Base-by-base conservation (phyloP, 345 rosid genomes). In the Angophora floribunda region DNA sequence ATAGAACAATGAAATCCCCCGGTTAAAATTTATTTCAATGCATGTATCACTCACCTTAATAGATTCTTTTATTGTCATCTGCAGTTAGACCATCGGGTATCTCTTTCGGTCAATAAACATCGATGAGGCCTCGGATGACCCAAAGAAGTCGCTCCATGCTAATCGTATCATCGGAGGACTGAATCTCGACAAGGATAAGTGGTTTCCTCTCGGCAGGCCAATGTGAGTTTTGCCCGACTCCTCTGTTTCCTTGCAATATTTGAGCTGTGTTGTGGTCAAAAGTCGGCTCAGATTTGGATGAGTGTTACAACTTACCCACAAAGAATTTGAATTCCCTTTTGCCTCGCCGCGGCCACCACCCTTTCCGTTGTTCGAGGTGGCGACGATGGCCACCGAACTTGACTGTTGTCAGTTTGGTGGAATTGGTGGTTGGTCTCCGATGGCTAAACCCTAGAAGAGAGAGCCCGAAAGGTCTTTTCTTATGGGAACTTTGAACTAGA, bases 221-320 rank as follows among this genome's bases (percentile, higher is more conserved):
- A 67, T 44, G 79, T 67, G 7, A 32, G 22, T 32, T 4, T 67
- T 44, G 41, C 70, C 36, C 1, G 30, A 67, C 22, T 45, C 4
- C 10, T 32, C 79, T 67, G 19, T 32, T 32, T 32, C 22, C 79
- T 67, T 32, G 44, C 79, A 67, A 4, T 32, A 2, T 30, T 67
- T 32, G 44, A 67, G 4, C 79, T 7, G 45, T 16, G 79, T 30
- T 17, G 7, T 9, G 79, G 45, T 67, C 44, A 7, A 32, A 1
- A 13, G 41, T 65, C 78, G n/a, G 41, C 78, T 16, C 78, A n/a
- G 21, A 30, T 65, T 7, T 30, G 41, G 2, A 14, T 3, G 78
- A 14, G 78, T 3, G 9, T 13, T 6, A 4, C 17, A 30, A 6
- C 1, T 63, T 7, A 13, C 22, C 78, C 79, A 0, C 12, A 67